Evolutionary conservation across 768 basidiomycete species (phyloP).

Genomic region (Coprinopsis sp.): DNA sequence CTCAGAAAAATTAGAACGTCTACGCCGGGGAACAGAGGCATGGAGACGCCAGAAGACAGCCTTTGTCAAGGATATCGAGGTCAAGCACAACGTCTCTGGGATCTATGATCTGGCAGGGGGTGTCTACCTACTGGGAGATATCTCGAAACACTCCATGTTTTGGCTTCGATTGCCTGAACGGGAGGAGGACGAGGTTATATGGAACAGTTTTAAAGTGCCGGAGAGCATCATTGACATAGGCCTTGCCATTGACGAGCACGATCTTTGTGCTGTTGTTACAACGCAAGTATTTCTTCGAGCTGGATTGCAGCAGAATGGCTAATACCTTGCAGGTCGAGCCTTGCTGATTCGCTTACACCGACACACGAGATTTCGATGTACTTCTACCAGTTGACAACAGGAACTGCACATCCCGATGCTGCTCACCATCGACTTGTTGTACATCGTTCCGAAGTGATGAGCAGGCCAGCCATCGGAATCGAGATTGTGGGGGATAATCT

Average conservation of each 20-base stretch:
- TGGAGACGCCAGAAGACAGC: constrained; percentile 26
- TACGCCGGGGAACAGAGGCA: constrained; percentile 23
- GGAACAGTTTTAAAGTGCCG: constrained; percentile 26
- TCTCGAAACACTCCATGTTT: constrained; percentile 21
- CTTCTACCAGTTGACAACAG: constrained; percentile 29
- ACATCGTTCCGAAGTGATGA: constrained; percentile 16
- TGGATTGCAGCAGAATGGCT: background rate
- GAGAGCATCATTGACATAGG: constrained; percentile 39
- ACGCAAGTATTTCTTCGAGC: constrained; percentile 24
- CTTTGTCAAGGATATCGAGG: constrained; percentile 22
- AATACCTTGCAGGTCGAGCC: background rate
- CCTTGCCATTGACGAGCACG: constrained; percentile 38
- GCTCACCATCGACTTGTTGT: constrained; percentile 26
- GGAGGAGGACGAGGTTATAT: constrained; percentile 20
- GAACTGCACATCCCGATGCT: constrained; percentile 32
- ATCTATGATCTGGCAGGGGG: constrained; percentile 42
- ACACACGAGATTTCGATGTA: constrained; percentile 9
- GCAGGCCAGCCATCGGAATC: constrained; percentile 32
- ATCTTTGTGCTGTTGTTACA: constrained; percentile 38
- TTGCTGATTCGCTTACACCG: background rate
- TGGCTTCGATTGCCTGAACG: constrained; percentile 30
- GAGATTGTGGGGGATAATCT: constrained; percentile 44
- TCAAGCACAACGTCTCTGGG: constrained; percentile 26
- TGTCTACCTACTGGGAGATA: constrained; percentile 35
- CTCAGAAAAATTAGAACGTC: constrained; percentile 22